These are phyloP conservation scores for Sonneratia alba DNA, from an alignment of 345 rosid species.

Conservation along the genomic window DNA sequence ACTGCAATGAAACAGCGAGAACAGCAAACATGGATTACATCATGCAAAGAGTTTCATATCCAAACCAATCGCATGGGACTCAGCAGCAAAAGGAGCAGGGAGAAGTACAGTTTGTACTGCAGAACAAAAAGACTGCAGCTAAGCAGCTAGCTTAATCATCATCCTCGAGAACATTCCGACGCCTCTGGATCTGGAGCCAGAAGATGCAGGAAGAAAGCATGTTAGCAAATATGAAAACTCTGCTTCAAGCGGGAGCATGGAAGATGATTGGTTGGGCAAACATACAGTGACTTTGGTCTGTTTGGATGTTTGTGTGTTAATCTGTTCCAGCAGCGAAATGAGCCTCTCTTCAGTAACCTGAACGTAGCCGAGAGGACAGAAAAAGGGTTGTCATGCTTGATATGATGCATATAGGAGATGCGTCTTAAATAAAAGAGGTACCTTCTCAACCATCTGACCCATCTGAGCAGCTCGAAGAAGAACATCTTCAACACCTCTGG, in stretches of 20 bases:
- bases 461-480: conserved; percentile 76
- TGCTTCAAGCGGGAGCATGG: not conserved
- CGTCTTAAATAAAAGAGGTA: conserved; percentile 7
- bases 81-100: not conserved
- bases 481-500: conserved; percentile 89
- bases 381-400: not conserved
- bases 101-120: not conserved
- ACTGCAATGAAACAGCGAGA: not conserved
- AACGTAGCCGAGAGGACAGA: not conserved
- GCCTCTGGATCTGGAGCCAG: conserved; percentile 76
- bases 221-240: not conserved
- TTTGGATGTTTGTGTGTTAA: conserved; percentile 79
- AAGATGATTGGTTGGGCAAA: not conserved
- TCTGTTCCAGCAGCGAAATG: conserved; percentile 78
- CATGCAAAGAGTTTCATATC: not conserved
- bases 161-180: conserved; percentile 75
- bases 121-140: not conserved
- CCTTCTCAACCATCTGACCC: conserved; percentile 96
- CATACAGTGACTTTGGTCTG: conserved; percentile 92
- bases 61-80: not conserved
- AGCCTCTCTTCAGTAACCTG: conserved; percentile 93
- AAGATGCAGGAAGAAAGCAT: not conserved
- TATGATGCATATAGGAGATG: not conserved
- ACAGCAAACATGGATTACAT: not conserved
- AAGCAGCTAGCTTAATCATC: conserved; percentile 39